Conservation (phyloP, 345 rosid genomes). For the Erodium maritimum region DNA sequence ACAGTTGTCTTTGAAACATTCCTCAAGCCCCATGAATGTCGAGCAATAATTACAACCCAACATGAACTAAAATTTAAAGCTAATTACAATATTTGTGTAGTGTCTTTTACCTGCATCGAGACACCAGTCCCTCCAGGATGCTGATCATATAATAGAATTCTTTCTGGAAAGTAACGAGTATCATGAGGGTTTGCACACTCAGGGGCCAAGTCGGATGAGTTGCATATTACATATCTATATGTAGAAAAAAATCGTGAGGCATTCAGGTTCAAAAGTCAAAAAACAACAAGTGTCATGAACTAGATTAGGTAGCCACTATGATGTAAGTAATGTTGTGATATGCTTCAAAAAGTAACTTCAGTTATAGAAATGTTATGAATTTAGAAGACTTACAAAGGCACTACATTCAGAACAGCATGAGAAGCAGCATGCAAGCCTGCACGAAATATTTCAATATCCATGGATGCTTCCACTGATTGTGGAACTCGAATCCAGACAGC, state of each 20-base stretch:
- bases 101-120: slow-evolving; percentile 73
- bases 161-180: slow-evolving; percentile 39
- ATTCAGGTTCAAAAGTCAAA: too few relatives aligned
- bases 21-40: too few relatives aligned
- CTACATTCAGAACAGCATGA: slow-evolving; percentile 79
- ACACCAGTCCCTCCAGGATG: slow-evolving; percentile 94
- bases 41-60: too few relatives aligned
- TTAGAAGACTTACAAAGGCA: slow-evolving; percentile 45
- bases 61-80: too few relatives aligned
- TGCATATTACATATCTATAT: slow-evolving; percentile 61
- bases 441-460: slow-evolving; percentile 32
- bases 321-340: not conserved
- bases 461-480: slow-evolving; percentile 32
- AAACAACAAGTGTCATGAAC: too few relatives aligned
- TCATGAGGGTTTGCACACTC: slow-evolving; percentile 74
- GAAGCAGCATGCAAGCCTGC: slow-evolving; percentile 90
- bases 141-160: slow-evolving; percentile 79
- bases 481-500: slow-evolving; percentile 92
- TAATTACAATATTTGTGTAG: too few relatives aligned
- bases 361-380: not conserved
- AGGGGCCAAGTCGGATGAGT: slow-evolving; percentile 79
- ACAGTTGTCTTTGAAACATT: too few relatives aligned
- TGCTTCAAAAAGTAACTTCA: slow-evolving; percentile 1
- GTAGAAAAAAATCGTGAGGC: slow-evolving; percentile 2
- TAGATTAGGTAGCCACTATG: not conserved